Evolutionary conservation across 192 early-diverging fungal species (phyloP), one percentile per base, ranked within the genome.

Genomic region (Radiomyces spectabilis): DNA sequence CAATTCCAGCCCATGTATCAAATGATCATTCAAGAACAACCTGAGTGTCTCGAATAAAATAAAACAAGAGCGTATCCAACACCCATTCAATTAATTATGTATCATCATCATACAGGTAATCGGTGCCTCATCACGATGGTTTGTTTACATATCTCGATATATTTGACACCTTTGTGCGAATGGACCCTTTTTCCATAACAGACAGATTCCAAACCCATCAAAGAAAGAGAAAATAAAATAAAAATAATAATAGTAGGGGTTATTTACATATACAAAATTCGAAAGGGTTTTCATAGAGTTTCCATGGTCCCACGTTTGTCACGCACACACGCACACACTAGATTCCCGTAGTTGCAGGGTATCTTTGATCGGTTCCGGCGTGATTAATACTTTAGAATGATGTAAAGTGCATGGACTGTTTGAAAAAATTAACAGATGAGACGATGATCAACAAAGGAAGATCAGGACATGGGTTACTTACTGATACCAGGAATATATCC

Each of bases 401-500:
- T 63, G 32, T 63, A 63, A 10, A 63, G 54, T 4, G 61, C 61
- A 19, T 63, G 61, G 30, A 63, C 53, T 56, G 48, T 3, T 37
- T 10, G n/a, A 15, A 46, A 12, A 37, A 2, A 27, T 3, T 40
- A 41, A 41, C 4, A 8, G 10, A 15, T 5, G 27, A 27, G 32
- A 8, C 10, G 2, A 24, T 33, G 6, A 49, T 26, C n/a, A 21
- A 13, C 26, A 16, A 19, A 42, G 41, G 22, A 5, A 42, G 41
- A 6, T 19, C 7, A 42, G 41, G 5, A 6, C 24, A 10, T 21
- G 10, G 25, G 1, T 8, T 16, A 61, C 59, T 61, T 59, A 69
- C 66, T 55, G 27, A 85, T 74, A 38, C 84, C 85, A 3, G 83
- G 83, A 22, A 88, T 35, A 41, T 55, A 79, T 16, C 78, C 82